These are phyloP conservation scores for Colletotrichum euphorbiae DNA, from an alignment of 2,329 filamentous ascomycete species.

Conservation along the genomic window DNA sequence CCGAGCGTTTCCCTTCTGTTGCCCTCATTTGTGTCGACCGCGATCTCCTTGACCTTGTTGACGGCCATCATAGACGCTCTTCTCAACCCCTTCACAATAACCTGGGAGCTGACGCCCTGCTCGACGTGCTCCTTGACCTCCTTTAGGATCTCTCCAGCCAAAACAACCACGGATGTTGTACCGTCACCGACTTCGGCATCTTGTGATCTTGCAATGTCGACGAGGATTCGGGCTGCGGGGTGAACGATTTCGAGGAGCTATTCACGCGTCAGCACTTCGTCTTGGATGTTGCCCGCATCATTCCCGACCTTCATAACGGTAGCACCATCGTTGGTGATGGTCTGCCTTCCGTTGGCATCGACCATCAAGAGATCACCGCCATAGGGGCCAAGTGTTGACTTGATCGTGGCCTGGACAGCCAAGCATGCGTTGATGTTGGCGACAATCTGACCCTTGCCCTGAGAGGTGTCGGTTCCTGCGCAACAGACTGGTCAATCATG, in stretches of 20 bases:
- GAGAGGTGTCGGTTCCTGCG: slow-evolving; percentile 93
- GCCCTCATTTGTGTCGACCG: slow-evolving; percentile 83
- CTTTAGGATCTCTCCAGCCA: slow-evolving; percentile 98
- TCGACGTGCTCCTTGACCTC: slow-evolving; percentile 97
- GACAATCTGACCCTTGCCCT: slow-evolving; percentile 95
- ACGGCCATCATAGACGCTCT: slow-evolving; percentile 90
- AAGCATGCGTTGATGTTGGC: slow-evolving; percentile 99
- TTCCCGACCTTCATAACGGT: slow-evolving; percentile 93
- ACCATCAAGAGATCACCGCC: slow-evolving; percentile 96
- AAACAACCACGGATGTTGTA: slow-evolving; percentile 95
- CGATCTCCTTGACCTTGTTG: slow-evolving; percentile 99
- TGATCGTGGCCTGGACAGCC: slow-evolving; percentile 94
- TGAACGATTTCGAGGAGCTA: slow-evolving; percentile 98
- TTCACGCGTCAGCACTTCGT: not conserved
- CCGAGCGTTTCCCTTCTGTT: slow-evolving; percentile 88
- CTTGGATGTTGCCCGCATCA: not conserved
- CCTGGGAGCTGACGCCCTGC: slow-evolving; percentile 95
- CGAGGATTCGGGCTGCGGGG: slow-evolving; percentile 95
- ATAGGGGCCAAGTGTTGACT: slow-evolving; percentile 95
- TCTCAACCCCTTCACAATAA: slow-evolving; percentile 95
- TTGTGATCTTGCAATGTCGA: slow-evolving; percentile 98
- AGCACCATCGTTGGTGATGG: slow-evolving; percentile 98
- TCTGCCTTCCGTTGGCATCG: slow-evolving; percentile 94
- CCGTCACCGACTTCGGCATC: slow-evolving; percentile 99
- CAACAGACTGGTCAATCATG: slow-evolving; percentile 39